Conservation (phyloP, 768 basidiomycete genomes). For the Myochromella boudieri region DNA sequence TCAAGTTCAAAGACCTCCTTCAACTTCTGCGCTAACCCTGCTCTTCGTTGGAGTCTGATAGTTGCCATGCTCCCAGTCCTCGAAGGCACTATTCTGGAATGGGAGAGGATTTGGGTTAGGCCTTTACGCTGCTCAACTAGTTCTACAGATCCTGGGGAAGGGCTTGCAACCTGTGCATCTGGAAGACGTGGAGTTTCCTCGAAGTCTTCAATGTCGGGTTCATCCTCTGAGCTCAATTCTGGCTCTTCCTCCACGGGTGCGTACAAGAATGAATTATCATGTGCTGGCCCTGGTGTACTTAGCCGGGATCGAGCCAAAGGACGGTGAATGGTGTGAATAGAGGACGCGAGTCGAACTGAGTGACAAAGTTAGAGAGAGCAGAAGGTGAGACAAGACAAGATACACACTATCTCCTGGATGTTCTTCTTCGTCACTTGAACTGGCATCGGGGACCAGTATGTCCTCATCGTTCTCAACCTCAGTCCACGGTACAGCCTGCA, state of each 20-base stretch:
- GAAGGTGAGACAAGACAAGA: background rate
- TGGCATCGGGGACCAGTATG: conserved; percentile 37
- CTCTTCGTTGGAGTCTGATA: conserved; percentile 64
- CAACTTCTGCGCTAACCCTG: conserved; percentile 82
- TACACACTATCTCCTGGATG: conserved; percentile 35
- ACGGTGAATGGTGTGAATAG: conserved; percentile 85
- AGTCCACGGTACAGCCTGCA: conserved; percentile 82
- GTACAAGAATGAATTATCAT: conserved; percentile 17
- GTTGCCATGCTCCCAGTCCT: conserved; percentile 71
- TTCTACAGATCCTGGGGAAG: conserved; percentile 20
- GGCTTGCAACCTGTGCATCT: conserved; percentile 12
- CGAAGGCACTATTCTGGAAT: conserved; percentile 25
- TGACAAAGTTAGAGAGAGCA: conserved; percentile 1
- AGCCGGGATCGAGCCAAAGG: conserved; percentile 71
- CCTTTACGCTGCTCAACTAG: background rate
- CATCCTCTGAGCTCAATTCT: conserved; percentile 46
- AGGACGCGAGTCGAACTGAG: conserved; percentile 67
- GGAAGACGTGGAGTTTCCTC: conserved; percentile 48
- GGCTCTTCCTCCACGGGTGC: conserved; percentile 33
- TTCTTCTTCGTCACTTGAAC: conserved; percentile 69
- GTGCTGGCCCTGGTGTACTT: conserved; percentile 23
- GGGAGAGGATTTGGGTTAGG: background rate
- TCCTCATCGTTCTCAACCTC: conserved; percentile 74
- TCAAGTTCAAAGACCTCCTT: conserved; percentile 84
- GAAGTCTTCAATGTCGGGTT: conserved; percentile 55